Conservation (phyloP, 306 rosid species). For the Vigna unguiculata region DNA sequence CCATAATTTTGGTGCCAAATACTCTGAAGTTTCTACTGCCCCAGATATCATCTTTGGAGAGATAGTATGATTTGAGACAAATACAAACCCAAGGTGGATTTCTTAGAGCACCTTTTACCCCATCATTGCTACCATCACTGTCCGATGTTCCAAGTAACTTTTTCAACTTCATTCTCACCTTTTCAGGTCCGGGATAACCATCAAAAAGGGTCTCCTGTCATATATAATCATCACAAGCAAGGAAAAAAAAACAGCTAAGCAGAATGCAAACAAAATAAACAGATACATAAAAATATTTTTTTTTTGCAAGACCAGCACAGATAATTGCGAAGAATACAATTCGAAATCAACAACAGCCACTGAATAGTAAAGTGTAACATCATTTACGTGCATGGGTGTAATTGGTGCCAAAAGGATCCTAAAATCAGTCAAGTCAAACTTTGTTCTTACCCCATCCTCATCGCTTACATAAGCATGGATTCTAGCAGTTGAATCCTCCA, state of each 20-base stretch:
- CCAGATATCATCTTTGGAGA: conserved; percentile 35
- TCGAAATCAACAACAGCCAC: not conserved
- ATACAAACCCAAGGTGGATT: conserved; percentile 81
- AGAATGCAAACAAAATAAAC: not conserved
- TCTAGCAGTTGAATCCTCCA: conserved; percentile 88
- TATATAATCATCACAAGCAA: not conserved
- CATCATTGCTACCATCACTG: conserved; percentile 28
- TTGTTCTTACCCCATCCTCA: conserved; percentile 69
- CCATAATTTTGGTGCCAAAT: conserved; percentile 58
- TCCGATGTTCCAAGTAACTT: conserved; percentile 57
- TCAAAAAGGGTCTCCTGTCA: conserved; percentile 61
- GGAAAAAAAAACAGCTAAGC: not conserved
- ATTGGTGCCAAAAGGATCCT: conserved; percentile 10
- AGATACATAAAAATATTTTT: not conserved
- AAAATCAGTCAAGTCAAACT: not conserved
- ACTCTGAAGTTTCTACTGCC: conserved; percentile 51
- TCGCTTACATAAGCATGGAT: conserved; percentile 64
- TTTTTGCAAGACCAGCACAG: not conserved
- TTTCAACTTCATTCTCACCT: conserved; percentile 52
- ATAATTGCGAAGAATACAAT: not conserved
- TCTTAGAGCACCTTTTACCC: conserved; percentile 41
- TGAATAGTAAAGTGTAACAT: not conserved
- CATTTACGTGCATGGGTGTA: not conserved
- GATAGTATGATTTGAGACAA: conserved; percentile 61
- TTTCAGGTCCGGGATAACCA: conserved; percentile 48